Percentiles rank a stretch among this genome's conserved stretches.
Evolutionary conservation across 768 basidiomycete species (phyloP).

Genomic region (Boletales sp.): DNA sequence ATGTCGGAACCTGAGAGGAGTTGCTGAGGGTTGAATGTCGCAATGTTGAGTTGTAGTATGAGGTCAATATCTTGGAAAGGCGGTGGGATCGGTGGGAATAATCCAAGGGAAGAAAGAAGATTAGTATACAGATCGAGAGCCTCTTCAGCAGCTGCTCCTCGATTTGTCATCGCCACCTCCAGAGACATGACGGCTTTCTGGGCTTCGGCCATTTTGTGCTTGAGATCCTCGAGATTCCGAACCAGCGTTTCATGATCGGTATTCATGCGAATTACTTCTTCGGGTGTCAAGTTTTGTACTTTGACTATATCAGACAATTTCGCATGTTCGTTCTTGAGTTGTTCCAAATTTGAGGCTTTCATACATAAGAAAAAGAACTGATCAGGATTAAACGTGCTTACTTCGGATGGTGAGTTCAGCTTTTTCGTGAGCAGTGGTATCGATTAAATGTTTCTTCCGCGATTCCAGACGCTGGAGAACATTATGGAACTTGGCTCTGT

Average conservation of each 20-base stretch:
- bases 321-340: conserved; percentile 60
- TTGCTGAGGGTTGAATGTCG: conserved; percentile 64
- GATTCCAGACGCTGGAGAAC: conserved; percentile 68
- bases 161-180: conserved; percentile 80
- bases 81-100: conserved; percentile 70
- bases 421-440: conserved; percentile 65
- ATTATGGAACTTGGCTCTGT: conserved; percentile 76
- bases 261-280: conserved; percentile 90
- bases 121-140: conserved; percentile 77
- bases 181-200: conserved; percentile 70
- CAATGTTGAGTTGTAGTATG: conserved; percentile 76
- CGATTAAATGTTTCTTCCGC: conserved; percentile 63
- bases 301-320: conserved; percentile 66
- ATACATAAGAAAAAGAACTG: neutral
- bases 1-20: conserved; percentile 70
- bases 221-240: conserved; percentile 72
- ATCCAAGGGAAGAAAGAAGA: conserved; percentile 66
- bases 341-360: conserved; percentile 58
- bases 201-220: conserved; percentile 69
- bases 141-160: conserved; percentile 77
- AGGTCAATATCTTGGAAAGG: conserved; percentile 76
- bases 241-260: conserved; percentile 79
- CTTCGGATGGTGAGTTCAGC: conserved; percentile 57
- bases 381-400: conserved; percentile 24
- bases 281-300: conserved; percentile 84